Conservation (phyloP, 331 rosid genomes). For the Ulmus americana region DNA sequence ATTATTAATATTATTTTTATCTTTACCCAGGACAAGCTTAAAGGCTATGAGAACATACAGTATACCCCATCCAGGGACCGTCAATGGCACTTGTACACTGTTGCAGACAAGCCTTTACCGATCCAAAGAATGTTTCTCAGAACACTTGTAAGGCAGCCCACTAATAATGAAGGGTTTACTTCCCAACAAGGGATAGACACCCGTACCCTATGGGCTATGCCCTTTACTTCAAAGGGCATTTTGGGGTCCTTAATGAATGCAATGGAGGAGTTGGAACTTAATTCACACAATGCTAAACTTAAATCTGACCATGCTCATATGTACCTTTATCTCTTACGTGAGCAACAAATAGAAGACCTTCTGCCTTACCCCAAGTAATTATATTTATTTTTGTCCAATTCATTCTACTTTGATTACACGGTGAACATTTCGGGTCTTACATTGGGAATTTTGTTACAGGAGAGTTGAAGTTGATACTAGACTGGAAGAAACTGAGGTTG, state of each 20-base stretch:
- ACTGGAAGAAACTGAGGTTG: slow-evolving; percentile 63
- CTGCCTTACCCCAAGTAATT: slow-evolving; percentile 74
- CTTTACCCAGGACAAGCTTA: slow-evolving; percentile 76
- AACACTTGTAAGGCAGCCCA: slow-evolving; percentile 89
- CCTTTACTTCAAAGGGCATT: slow-evolving; percentile 84
- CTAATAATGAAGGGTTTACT: slow-evolving; percentile 65
- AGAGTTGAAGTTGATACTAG: slow-evolving; percentile 48
- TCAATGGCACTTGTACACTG: slow-evolving; percentile 95
- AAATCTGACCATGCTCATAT: slow-evolving; percentile 90
- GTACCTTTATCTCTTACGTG: slow-evolving; percentile 86
- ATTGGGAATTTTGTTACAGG: slow-evolving; percentile 49
- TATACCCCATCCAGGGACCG: slow-evolving; percentile 96
- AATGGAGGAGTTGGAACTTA: slow-evolving; percentile 98
- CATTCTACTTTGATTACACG: slow-evolving; percentile 15
- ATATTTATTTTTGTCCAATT: slow-evolving; percentile 13
- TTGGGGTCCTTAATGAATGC: slow-evolving; percentile 86
- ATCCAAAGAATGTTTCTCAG: slow-evolving; percentile 93
- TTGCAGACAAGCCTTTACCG: slow-evolving; percentile 63
- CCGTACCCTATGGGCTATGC: slow-evolving; percentile 44
- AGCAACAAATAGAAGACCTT: slow-evolving; percentile 72
- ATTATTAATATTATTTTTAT: slow-evolving; percentile 13
- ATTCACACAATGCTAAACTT: slow-evolving; percentile 72
- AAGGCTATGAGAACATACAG: slow-evolving; percentile 67
- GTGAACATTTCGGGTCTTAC: slow-evolving; percentile 30
- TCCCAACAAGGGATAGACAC: slow-evolving; percentile 56